Conservation (phyloP, 2,329 filamentous ascomycete genomes). For the Diaporthe citriasiana region DNA sequence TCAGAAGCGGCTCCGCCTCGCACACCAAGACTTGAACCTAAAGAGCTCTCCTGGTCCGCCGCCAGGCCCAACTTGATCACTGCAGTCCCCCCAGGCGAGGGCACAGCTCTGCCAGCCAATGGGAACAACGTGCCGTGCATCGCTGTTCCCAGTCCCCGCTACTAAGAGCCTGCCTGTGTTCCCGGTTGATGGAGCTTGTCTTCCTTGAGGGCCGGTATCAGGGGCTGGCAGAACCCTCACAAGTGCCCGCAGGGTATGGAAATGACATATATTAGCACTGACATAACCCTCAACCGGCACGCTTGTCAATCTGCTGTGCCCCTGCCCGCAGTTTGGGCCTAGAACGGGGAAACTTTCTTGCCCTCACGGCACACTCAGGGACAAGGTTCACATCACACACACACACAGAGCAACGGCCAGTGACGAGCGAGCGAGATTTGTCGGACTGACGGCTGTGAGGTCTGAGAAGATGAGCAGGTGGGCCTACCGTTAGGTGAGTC, state of each 20-base stretch:
- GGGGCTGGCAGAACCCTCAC: constrained; percentile 7
- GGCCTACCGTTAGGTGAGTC: not conserved
- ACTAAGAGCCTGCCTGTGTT: not conserved
- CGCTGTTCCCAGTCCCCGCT: not conserved
- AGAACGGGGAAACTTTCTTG: constrained; percentile 27
- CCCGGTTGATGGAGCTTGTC: constrained; percentile 5
- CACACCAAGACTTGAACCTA: constrained; percentile 13
- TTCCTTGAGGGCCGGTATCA: not conserved
- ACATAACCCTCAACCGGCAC: constrained; percentile 23
- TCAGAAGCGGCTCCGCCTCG: constrained; percentile 9
- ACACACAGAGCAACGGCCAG: not conserved
- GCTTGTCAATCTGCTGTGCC: constrained; percentile 9
- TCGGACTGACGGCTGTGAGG: not conserved
- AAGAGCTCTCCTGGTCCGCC: not conserved
- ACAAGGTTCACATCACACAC: constrained; percentile 20
- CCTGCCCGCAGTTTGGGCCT: constrained; percentile 18
- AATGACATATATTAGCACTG: constrained; percentile 35
- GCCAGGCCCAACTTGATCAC: not conserved
- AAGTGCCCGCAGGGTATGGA: constrained; percentile 12
- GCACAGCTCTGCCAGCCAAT: not conserved
- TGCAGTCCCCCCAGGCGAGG: not conserved
- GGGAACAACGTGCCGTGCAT: not conserved
- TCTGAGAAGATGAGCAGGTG: not conserved
- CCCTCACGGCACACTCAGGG: constrained; percentile 24
- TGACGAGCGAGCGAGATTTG: not conserved